Evolutionary conservation across 495 filamentous ascomycete genomes (phyloP).

Genomic region (Penicillium alfredii): DNA sequence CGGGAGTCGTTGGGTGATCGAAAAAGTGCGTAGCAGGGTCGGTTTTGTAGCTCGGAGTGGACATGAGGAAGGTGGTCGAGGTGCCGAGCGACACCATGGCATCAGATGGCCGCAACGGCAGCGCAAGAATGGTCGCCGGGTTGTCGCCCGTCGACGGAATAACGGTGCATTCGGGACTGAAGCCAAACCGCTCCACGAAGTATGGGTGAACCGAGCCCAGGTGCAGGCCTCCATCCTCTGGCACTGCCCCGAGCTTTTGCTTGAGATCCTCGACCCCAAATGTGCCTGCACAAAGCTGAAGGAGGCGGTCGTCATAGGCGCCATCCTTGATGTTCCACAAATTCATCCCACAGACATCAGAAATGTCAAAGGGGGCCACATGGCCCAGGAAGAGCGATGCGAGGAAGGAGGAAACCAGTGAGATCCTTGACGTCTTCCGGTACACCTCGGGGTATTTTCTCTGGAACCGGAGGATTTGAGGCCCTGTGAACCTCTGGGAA

Average conservation of each 20-base stretch:
- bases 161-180: conserved; percentile 66
- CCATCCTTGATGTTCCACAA: conserved; percentile 81
- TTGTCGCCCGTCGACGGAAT: conserved; percentile 93
- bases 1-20: conserved; percentile 77
- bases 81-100: conserved; percentile 93
- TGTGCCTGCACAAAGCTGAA: conserved; percentile 71
- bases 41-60: conserved; percentile 80
- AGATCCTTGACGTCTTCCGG: conserved; percentile 72
- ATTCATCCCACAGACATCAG: conserved; percentile 95
- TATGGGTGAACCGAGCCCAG: conserved; percentile 70
- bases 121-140: conserved; percentile 85
- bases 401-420: conserved; percentile 90
- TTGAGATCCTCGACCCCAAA: conserved; percentile 61
- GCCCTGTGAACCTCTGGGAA: conserved; percentile 86
- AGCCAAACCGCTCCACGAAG: conserved; percentile 72
- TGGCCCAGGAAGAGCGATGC: conserved; percentile 84
- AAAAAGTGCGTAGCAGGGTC: conserved; percentile 85
- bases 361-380: conserved; percentile 86
- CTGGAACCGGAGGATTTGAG: conserved; percentile 86
- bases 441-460: conserved; percentile 76
- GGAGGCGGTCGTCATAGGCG: conserved; percentile 64
- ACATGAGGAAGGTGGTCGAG: conserved; percentile 95
- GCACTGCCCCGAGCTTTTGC: conserved; percentile 73
- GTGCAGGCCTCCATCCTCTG: conserved; percentile 70
- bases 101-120: conserved; percentile 79